These are phyloP conservation scores for Trypanosoma lewisi DNA, from an alignment of 208 protist species.

Conservation along the genomic window DNA sequence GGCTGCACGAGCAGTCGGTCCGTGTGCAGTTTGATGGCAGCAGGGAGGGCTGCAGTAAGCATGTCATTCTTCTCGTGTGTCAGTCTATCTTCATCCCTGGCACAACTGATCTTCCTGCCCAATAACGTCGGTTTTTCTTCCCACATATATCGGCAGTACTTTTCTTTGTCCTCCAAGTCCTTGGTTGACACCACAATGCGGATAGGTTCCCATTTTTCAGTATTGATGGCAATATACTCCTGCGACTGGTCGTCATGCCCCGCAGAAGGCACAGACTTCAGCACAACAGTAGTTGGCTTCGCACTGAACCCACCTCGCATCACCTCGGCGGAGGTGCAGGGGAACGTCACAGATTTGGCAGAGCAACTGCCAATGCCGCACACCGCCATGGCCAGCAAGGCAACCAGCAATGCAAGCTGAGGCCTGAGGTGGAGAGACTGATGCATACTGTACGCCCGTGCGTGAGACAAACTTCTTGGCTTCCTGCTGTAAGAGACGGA, in stretches of 20 bases:
- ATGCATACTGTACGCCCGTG: too few species aligned
- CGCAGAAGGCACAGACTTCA: neutral
- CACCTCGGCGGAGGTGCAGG: neutral
- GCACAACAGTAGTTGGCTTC: neutral
- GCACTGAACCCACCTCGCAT: neutral
- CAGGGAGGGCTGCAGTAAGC: slow-evolving; percentile 31
- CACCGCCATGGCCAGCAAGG: neutral
- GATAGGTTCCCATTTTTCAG: slow-evolving; percentile 27
- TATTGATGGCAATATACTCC: neutral
- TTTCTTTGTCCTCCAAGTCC: slow-evolving; percentile 29
- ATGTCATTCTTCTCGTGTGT: slow-evolving; percentile 28
- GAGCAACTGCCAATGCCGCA: neutral
- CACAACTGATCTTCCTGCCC: slow-evolving; percentile 25
- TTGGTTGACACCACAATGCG: slow-evolving; percentile 38
- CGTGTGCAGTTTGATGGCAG: slow-evolving; percentile 37
- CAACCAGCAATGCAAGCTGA: neutral
- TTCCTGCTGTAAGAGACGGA: too few species aligned
- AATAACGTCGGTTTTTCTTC: slow-evolving; percentile 16
- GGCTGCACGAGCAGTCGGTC: slow-evolving; percentile 50
- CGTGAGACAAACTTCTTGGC: too few species aligned
- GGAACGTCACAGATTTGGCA: neutral
- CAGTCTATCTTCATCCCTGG: slow-evolving; percentile 27
- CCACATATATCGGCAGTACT: slow-evolving; percentile 36
- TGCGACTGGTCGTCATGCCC: neutral
- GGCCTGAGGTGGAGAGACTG: too few species aligned